A percentile compares a stretch with the other conserved stretches of the same genome.
phyloP scores from a whole-genome alignment of 495 filamentous ascomycete species.

The Penicillium desertorum region DNA sequence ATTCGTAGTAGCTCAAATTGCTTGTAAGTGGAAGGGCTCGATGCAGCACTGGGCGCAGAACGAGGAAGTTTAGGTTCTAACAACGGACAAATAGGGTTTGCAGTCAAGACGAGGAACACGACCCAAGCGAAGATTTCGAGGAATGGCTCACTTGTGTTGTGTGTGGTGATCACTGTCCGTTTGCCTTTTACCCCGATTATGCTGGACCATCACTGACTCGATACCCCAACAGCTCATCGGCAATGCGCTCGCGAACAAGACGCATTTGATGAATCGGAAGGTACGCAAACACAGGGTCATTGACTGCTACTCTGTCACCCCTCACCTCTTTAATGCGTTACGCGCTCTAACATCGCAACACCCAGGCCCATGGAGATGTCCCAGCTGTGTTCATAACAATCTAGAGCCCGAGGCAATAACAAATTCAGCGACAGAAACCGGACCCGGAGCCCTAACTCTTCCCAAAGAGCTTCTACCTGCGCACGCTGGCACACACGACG shows the following conservation, averaged over 20 bases:
- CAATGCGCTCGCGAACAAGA: constrained; percentile 86
- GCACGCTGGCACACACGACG: constrained; percentile 64
- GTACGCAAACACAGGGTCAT: constrained; percentile 40
- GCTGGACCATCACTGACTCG: constrained; percentile 38
- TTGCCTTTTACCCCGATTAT: constrained; percentile 25
- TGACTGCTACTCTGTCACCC: background rate
- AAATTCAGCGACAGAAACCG: constrained; percentile 43
- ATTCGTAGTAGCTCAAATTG: constrained; percentile 58
- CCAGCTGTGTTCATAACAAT: constrained; percentile 68
- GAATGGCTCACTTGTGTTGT: constrained; percentile 73
- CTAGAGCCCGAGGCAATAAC: constrained; percentile 50
- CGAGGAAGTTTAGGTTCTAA: constrained; percentile 23
- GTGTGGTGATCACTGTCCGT: constrained; percentile 77
- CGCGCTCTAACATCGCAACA: constrained; percentile 28
- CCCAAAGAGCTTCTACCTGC: constrained; percentile 75
- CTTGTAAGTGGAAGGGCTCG: constrained; percentile 56
- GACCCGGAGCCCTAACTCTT: constrained; percentile 52
- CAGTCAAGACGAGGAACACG: constrained; percentile 77
- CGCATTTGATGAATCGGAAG: constrained; percentile 66
- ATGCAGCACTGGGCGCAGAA: constrained; percentile 8
- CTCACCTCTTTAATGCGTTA: background rate
- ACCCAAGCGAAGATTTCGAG: constrained; percentile 86
- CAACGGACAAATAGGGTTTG: constrained; percentile 59
- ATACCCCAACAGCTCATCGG: constrained; percentile 65
- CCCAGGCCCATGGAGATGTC: constrained; percentile 74